These are phyloP conservation scores for Cadophora sp. DNA, from an alignment of 2,329 filamentous ascomycete genomes.

Conservation along the genomic window DNA sequence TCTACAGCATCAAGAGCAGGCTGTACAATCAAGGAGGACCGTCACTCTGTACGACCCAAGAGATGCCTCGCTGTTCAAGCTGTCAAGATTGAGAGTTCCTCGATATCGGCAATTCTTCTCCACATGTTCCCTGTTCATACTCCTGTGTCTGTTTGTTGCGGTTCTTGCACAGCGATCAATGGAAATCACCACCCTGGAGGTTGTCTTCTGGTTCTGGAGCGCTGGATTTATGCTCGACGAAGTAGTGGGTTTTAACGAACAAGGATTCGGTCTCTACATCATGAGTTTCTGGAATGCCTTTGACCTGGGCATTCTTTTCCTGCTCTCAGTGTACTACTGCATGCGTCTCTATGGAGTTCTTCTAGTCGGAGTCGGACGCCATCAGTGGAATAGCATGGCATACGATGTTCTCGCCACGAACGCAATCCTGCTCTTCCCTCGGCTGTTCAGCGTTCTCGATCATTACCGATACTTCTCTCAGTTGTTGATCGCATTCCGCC, in stretches of 20 bases:
- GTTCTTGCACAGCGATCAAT: conserved; percentile 79
- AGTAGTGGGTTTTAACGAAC: conserved; percentile 93
- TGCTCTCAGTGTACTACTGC: conserved; percentile 89
- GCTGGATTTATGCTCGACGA: conserved; percentile 97
- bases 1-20: conserved; percentile 26
- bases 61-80: conserved; percentile 88
- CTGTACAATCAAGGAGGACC: conserved; percentile 54
- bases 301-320: conserved; percentile 84
- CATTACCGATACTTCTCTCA: conserved; percentile 97
- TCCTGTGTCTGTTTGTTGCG: conserved; percentile 85
- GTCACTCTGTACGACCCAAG: conserved; percentile 90
- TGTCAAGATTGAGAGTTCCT: conserved; percentile 88
- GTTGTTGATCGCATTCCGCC: conserved; percentile 87
- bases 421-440: conserved; percentile 86
- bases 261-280: conserved; percentile 94
- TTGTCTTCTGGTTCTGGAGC: conserved; percentile 98
- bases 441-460: conserved; percentile 90
- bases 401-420: conserved; percentile 95
- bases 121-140: conserved; percentile 82
- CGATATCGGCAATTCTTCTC: conserved; percentile 91
- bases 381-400: conserved; percentile 80
- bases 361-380: conserved; percentile 71
- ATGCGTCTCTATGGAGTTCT: conserved; percentile 89
- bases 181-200: conserved; percentile 82
- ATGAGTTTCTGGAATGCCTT: conserved; percentile 99